phyloP scores from a whole-genome alignment of 1,284 basidiomycete genomes.

The Heterobasidion occidentale region DNA sequence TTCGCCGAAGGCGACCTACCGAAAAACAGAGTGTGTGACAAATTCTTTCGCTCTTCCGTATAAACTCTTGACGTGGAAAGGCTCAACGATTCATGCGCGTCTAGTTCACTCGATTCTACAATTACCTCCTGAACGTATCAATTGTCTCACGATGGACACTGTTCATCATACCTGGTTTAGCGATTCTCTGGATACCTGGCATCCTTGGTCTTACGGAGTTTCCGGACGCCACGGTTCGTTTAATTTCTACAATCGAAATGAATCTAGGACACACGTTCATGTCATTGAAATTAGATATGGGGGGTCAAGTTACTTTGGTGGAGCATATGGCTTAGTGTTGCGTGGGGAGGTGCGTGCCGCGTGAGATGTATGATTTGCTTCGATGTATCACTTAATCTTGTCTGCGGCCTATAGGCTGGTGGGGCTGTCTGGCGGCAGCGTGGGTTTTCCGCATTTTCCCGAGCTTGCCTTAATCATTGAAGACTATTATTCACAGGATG shows the following conservation, averaged over 20 bases:
- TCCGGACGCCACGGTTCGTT: constrained; percentile 43
- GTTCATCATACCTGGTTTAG: constrained; percentile 71
- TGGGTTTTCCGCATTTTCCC: constrained; percentile 24
- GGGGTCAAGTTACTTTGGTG: constrained; percentile 69
- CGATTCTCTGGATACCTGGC: constrained; percentile 68
- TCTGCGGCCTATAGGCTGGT: constrained; percentile 58
- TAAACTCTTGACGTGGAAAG: neutral
- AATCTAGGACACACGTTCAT: neutral
- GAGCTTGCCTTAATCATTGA: neutral
- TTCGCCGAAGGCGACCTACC: constrained; percentile 62
- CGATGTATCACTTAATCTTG: neutral
- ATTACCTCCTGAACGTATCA: constrained; percentile 70
- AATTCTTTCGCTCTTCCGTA: neutral
- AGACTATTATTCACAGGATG: constrained; percentile 24
- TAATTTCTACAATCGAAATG: neutral
- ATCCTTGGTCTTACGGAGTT: constrained; percentile 64
- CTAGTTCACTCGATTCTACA: constrained; percentile 54
- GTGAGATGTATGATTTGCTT: neutral
- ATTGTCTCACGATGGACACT: constrained; percentile 77
- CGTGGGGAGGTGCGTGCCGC: constrained; percentile 57
- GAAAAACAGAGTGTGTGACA: constrained; percentile 35
- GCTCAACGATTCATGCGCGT: neutral
- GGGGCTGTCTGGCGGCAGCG: constrained; percentile 65
- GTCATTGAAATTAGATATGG: constrained; percentile 35
- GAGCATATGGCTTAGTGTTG: constrained; percentile 80